phyloP scores from a whole-genome alignment of 2,329 filamentous ascomycete species.

The Fusarium odoratissimum region DNA sequence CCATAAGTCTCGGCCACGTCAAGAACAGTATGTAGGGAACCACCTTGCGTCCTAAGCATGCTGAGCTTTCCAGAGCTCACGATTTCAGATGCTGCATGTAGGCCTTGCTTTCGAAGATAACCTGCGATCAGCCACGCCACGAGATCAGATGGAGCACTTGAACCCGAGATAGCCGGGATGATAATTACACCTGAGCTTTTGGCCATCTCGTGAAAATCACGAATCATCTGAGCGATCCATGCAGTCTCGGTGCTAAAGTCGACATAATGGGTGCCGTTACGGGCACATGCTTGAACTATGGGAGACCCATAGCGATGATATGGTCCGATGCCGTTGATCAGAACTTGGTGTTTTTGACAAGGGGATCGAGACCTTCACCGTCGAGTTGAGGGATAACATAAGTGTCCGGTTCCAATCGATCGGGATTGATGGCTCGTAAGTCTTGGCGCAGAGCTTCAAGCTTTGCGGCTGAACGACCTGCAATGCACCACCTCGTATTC shows the following conservation, averaged over 20 bases:
- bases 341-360: not conserved
- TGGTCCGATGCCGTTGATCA: not conserved
- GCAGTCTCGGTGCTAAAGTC: conserved; percentile 1
- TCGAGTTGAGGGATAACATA: not conserved
- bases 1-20: not conserved
- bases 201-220: not conserved
- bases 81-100: not conserved
- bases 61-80: not conserved
- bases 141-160: not conserved
- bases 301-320: not conserved
- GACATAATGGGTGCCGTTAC: not conserved
- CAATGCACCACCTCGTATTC: not conserved
- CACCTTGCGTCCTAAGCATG: conserved; percentile 3
- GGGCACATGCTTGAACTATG: not conserved
- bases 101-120: not conserved
- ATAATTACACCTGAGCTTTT: not conserved
- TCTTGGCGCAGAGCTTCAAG: not conserved
- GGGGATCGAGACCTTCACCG: not conserved
- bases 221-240: not conserved
- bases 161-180: conserved; percentile 1
- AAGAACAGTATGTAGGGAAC: conserved; percentile 1
- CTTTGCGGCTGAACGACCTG: not conserved
- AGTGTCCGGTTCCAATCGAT: not conserved
- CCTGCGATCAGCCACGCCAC: not conserved
- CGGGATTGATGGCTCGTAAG: not conserved